Evolutionary conservation across 345 rosid genomes (phyloP).

Genomic region (Bruguiera gymnorhiza): DNA sequence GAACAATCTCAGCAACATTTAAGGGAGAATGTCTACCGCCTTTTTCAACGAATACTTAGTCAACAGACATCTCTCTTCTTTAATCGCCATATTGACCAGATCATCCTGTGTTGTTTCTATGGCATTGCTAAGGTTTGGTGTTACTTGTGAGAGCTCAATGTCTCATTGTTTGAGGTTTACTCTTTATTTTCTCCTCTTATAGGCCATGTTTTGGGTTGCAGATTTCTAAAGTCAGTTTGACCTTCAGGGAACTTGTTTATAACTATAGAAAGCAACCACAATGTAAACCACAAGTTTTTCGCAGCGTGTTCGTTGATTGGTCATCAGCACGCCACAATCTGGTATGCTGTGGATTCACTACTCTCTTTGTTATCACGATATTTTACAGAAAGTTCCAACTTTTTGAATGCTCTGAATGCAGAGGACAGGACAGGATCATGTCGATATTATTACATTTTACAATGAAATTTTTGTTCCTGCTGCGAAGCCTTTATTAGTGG

Average conservation of each 20-base stretch:
- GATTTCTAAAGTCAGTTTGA: conserved; percentile 80
- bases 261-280: conserved; percentile 96
- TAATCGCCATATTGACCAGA: conserved; percentile 36
- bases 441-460: conserved; percentile 89
- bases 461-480: conserved; percentile 80
- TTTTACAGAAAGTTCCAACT: conserved; percentile 22
- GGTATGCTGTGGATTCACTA: conserved; percentile 34
- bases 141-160: conserved; percentile 1
- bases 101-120: conserved; percentile 36
- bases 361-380: conserved; percentile 4
- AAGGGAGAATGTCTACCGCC: conserved; percentile 32
- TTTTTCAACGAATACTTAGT: conserved; percentile 30
- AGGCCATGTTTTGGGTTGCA: conserved; percentile 29
- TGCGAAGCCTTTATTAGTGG: conserved; percentile 79
- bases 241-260: conserved; percentile 76
- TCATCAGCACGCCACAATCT: conserved; percentile 56
- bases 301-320: conserved; percentile 75
- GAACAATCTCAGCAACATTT: conserved; percentile 32
- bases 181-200: conserved; percentile 7
- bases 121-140: conserved; percentile 35
- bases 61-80: conserved; percentile 32
- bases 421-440: conserved; percentile 83
- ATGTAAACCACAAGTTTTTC: conserved; percentile 86
- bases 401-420: conserved; percentile 35
- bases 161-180: neutral